A percentile compares a stretch with the other conserved stretches of the same genome.
Evolutionary conservation across 805 yeast genomes (phyloP).

Genomic region (Kazachstania psychrophila): DNA sequence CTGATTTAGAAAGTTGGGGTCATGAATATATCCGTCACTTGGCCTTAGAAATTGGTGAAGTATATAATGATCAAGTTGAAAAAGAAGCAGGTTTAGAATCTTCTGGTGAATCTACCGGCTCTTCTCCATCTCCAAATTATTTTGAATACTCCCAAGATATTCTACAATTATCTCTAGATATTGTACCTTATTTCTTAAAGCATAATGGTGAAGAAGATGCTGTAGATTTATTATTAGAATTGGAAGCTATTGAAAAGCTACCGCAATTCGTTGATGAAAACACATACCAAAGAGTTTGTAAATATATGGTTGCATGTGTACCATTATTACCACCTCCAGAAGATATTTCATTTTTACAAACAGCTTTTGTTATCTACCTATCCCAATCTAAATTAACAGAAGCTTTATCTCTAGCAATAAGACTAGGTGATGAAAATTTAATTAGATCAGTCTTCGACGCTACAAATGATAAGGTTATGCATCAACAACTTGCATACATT

Average conservation of each 20-base stretch:
- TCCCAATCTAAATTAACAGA: conserved; percentile 74
- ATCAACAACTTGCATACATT: conserved; percentile 85
- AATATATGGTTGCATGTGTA: conserved; percentile 93
- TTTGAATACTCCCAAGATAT: conserved; percentile 34
- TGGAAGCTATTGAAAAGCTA: conserved; percentile 76
- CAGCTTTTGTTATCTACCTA: conserved; percentile 80
- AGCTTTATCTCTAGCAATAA: conserved; percentile 82
- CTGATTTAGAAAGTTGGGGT: conserved; percentile 81
- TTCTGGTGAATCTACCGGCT: conserved; percentile 10
- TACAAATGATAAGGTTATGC: conserved; percentile 61
- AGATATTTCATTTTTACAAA: conserved; percentile 72
- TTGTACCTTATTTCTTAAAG: conserved; percentile 81
- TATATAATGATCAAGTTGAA: conserved; percentile 49
- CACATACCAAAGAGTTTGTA: conserved; percentile 81
- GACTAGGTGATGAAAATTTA: conserved; percentile 72
- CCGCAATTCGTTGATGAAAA: conserved; percentile 77
- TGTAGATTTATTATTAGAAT: conserved; percentile 82
- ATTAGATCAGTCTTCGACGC: conserved; percentile 75
- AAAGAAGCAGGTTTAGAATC: conserved; percentile 20
- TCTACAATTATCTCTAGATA: conserved; percentile 56
- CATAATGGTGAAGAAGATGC: conserved; percentile 99
- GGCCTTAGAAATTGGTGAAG: conserved; percentile 90
- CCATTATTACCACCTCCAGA: conserved; percentile 93
- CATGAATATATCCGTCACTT: conserved; percentile 95
- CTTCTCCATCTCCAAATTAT: conserved; percentile 8